Evolutionary conservation across 371 early-diverging fungal genomes (phyloP).

Genomic region (Fennellomyces sp.): DNA sequence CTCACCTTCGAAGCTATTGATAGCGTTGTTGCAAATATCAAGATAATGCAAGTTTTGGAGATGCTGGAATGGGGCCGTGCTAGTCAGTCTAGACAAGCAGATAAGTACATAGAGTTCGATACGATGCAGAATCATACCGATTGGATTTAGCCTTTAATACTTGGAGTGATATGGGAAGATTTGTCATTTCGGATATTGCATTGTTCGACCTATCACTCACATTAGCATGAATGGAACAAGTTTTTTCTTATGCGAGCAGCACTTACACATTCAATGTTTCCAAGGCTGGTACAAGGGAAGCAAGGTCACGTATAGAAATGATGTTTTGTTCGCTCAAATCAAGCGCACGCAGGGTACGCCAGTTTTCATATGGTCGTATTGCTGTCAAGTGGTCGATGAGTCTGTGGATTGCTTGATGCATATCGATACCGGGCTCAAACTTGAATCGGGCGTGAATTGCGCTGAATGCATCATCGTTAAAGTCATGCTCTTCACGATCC

Average conservation of each 20-base stretch:
- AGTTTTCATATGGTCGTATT: conserved; percentile 22
- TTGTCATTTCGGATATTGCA: conserved; percentile 25
- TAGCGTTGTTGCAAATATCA: conserved; percentile 52
- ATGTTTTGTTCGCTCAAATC: conserved; percentile 33
- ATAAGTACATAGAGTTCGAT: neutral
- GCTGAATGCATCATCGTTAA: neutral
- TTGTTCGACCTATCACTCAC: conserved; percentile 46
- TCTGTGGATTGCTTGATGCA: conserved; percentile 5
- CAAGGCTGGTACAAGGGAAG: conserved; percentile 26
- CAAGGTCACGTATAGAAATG: conserved; percentile 17
- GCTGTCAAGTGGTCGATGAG: conserved; percentile 15
- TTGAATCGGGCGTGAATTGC: conserved; percentile 1
- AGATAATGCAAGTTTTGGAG: conserved; percentile 46
- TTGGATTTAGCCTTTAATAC: conserved; percentile 38
- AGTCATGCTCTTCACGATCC: neutral
- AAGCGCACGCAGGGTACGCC: conserved; percentile 30
- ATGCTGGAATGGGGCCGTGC: conserved; percentile 37
- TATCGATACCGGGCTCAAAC: conserved; percentile 8
- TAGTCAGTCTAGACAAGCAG: conserved; percentile 27
- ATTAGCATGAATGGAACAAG: no score
- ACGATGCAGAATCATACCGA: conserved; percentile 15
- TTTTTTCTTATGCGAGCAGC: neutral
- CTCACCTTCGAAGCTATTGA: conserved; percentile 42
- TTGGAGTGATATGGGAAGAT: conserved; percentile 30
- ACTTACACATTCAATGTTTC: conserved; percentile 37